These are phyloP conservation scores for Magnolia changhungtana DNA, from an alignment of 164 flowering plant genomes.

Conservation along the genomic window DNA sequence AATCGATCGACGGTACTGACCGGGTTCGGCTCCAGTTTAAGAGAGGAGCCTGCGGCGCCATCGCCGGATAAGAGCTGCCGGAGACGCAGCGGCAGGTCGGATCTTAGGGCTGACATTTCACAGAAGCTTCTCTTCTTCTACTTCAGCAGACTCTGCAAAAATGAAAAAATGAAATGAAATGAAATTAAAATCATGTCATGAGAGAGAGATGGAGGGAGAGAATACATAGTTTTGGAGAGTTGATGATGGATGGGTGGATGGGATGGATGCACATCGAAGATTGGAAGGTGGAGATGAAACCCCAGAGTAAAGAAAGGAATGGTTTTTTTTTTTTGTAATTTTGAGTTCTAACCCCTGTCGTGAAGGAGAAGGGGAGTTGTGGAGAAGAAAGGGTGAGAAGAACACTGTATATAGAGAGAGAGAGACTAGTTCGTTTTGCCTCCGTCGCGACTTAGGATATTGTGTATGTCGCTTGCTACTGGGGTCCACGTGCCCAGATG, in stretches of 20 bases:
- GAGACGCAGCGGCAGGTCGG: slow-evolving; percentile 78
- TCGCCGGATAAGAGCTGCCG: slow-evolving; percentile 80
- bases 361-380: neutral
- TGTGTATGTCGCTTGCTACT: too few relatives aligned
- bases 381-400: neutral
- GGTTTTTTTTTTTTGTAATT: neutral
- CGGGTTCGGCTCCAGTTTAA: slow-evolving; percentile 73
- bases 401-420: neutral
- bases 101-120: slow-evolving; percentile 61
- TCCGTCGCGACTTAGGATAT: neutral
- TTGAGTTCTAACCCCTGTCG: neutral
- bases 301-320: neutral
- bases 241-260: neutral
- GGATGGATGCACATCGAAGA: neutral
- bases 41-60: slow-evolving; percentile 58
- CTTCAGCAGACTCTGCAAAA: neutral
- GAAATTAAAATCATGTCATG: neutral
- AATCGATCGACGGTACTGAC: slow-evolving; percentile 31
- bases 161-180: neutral
- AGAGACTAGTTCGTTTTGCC: neutral
- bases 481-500: too few relatives aligned
- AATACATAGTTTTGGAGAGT: neutral
- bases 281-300: neutral
- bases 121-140: slow-evolving; percentile 30
- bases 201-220: neutral